Conservation (phyloP, 2,329 filamentous ascomycete genomes). For the Boeremia exigua region DNA sequence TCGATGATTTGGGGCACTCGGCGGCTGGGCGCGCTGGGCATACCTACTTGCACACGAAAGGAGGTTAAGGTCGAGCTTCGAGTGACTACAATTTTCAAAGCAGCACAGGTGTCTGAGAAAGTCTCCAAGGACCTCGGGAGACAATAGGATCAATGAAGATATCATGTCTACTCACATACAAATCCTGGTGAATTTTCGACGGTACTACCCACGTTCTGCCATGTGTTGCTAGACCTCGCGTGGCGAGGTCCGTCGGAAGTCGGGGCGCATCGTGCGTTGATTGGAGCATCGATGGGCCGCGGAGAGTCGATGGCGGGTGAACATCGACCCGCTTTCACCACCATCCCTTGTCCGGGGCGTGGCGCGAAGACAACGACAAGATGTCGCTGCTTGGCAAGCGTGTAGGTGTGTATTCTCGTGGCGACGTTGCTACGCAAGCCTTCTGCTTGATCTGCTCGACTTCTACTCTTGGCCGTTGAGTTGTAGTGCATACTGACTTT, state of each 20-base stretch:
- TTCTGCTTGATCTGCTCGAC: constrained; percentile 1
- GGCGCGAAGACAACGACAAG: constrained; percentile 19
- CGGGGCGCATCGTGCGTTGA: constrained; percentile 8
- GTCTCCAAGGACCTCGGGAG: neutral
- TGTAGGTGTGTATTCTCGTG: neutral
- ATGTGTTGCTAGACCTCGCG: constrained; percentile 1
- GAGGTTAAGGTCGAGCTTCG: neutral
- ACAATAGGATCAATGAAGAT: neutral
- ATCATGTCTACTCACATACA: neutral
- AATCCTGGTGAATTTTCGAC: neutral
- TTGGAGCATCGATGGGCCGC: constrained; percentile 3
- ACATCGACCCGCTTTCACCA: constrained; percentile 19
- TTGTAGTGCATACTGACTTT: neutral
- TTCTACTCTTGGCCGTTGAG: neutral
- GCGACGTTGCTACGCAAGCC: neutral
- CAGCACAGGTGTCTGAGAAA: neutral
- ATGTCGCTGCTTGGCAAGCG: constrained; percentile 13
- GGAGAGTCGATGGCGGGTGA: constrained; percentile 12
- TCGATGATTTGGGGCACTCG: constrained; percentile 14
- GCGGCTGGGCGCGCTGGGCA: constrained; percentile 18
- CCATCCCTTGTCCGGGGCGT: constrained; percentile 10
- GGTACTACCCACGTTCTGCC: constrained; percentile 2
- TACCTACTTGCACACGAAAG: neutral
- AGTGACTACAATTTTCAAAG: neutral
- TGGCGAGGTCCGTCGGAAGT: constrained; percentile 4